Base-by-base conservation (phyloP, 495 filamentous ascomycete genomes). In the Wilcoxina mikolae region DNA sequence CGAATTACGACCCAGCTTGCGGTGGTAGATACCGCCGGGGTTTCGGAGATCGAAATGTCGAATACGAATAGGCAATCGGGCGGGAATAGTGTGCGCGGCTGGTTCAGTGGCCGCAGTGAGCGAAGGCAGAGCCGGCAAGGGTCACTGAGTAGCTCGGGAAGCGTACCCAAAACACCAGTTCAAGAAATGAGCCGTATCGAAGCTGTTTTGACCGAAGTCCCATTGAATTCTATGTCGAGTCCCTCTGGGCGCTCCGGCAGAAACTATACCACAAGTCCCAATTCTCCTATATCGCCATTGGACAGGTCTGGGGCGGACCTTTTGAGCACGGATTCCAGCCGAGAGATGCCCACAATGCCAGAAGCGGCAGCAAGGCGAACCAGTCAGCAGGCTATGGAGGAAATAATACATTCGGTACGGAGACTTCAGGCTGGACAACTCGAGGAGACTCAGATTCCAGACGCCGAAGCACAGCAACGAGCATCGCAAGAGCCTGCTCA, bases 391-490 rank as follows among this genome's bases (percentile, higher is more conserved):
- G 46, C 46, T n/a, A 49, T 49, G 46, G 22, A 9, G 24, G 24
- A 49, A 29, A 49, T 49, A 9, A 1, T 10, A 4, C 25, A 49
- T 20, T 49, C 46, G 2, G 46, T 49, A 29, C 46, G 23, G 20
- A 27, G 27, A 23, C 27, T 49, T 15, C 46, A 27, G 23, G 25
- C 15, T 23, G 46, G 46, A 20, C 3, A 49, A 2, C 23, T 49
- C 7, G 24, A 49, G 3, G 46, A 27, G 20, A 29, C 46, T 11
- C 22, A 11, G 46, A 28, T 49, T 49, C 9, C 27, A 27, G 58
- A 61, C 53, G 29, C 43, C 3, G 60, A 62, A 50, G 33, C 39
- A 26, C 59, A 57, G 31, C 60, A 48, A 23, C 17, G 35, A n/a
- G n/a, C n/a, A n/a, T n/a, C n/a, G n/a, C n/a, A n/a, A 50, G 24